Base-by-base conservation (phyloP, 352 stramenopile genomes). In the Phytopythium montanum region DNA sequence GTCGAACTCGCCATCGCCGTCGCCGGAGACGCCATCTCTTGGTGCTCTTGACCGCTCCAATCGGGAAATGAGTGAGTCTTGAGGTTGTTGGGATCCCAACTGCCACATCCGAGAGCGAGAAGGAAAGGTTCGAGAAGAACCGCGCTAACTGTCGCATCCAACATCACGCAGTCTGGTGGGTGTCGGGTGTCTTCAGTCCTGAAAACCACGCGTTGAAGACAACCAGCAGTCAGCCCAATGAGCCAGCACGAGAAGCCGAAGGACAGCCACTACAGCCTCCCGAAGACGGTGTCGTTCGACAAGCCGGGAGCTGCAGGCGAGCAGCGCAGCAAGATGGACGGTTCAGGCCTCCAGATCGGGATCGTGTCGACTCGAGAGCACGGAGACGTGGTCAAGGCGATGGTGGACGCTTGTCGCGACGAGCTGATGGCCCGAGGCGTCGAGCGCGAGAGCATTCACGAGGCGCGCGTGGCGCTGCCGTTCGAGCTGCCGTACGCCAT, bases 401-500 rank as follows among this genome's bases (percentile, higher is more conserved):
- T 79, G 8, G 51, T 69, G 38, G 60, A 42, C 7, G 33, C 70
- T 13, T 79, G 70, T 21, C 70, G 70, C 33, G 64, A 39, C 7
- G 70, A 79, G 41, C 55, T 79, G 29, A 33, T 76, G 56, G 38
- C 69, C 29, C 72, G 68, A 26, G 65, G 68, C 21, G 65, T 79
- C 28, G 50, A 53, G 19, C 69, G 70, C 46, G 31, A 60, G 2
- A 56, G 65, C 42, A 52, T 79, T n/a, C 68, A 76, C 31, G 59
- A 74, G 59, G 28, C 60, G 9, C 64, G 69, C 12, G 70, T 76
- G 3, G 58, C 62, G 19, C 52, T 72, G 56, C 68, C 70, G 29
- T 74, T 75, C 26, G 68, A 79, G 51, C 28, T 79, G 13, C 70
- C 70, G 58, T 79, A 67, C 55, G 69, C 62, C 19, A 51, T 56